A percentile compares a stretch with the other conserved stretches of the same genome.
Evolutionary conservation across 768 basidiomycete species (phyloP).

Genomic region (Mycena sanguinolenta): DNA sequence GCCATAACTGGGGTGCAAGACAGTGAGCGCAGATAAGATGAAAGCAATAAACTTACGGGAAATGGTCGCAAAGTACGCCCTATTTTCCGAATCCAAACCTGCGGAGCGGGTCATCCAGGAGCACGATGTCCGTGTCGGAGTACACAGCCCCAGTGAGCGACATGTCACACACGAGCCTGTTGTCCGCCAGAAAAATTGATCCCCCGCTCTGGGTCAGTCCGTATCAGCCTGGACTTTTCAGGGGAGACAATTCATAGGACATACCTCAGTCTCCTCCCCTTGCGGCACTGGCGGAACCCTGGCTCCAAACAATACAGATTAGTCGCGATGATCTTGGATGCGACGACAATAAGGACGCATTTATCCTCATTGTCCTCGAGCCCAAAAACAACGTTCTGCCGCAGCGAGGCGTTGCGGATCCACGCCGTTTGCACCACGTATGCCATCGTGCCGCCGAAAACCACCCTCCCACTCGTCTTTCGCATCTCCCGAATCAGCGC

Average conservation of each 20-base stretch:
- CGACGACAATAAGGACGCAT: slow-evolving; percentile 43
- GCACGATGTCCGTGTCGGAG: slow-evolving; percentile 76
- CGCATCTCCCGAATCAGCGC: slow-evolving; percentile 79
- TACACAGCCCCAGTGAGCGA: slow-evolving; percentile 85
- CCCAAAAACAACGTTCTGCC: slow-evolving; percentile 84
- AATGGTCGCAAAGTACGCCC: slow-evolving; percentile 75
- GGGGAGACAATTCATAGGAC: neutral
- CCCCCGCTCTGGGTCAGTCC: slow-evolving; percentile 67
- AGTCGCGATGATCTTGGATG: neutral
- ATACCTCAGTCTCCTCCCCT: slow-evolving; percentile 70
- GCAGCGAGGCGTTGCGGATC: slow-evolving; percentile 77
- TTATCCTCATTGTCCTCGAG: slow-evolving; percentile 69
- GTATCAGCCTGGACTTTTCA: no score
- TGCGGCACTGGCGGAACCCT: slow-evolving; percentile 73
- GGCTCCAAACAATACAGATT: neutral
- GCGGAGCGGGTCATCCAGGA: slow-evolving; percentile 86
- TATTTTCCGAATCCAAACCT: slow-evolving; percentile 73
- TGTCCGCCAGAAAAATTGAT: slow-evolving; percentile 73
- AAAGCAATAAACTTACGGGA: slow-evolving; percentile 41
- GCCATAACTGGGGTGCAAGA: slow-evolving; percentile 69
- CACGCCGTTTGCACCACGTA: slow-evolving; percentile 75
- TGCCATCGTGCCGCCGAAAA: slow-evolving; percentile 67
- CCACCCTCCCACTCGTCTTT: slow-evolving; percentile 66
- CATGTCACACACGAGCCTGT: slow-evolving; percentile 55
- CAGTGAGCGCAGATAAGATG: neutral